Base-by-base conservation (phyloP, 805 yeast genomes). In the Wickerhamomyces pijperi region DNA sequence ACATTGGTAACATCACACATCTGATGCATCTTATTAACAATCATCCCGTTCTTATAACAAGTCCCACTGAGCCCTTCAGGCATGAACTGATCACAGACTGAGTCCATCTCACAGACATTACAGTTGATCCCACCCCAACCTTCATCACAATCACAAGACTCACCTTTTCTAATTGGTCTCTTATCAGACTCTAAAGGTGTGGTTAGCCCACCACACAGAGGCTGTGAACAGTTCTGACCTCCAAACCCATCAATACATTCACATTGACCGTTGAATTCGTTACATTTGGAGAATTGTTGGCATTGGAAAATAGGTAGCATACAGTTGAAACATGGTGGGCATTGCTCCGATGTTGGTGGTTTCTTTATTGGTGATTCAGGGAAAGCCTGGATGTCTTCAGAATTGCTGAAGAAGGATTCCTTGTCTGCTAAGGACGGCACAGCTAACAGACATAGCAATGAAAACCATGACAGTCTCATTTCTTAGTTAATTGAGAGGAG, bases 41-140 rank as follows among this genome's bases (percentile, higher is more conserved):
- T 63, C 49, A 84, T 72, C 16, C 97, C 98, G 9, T 82, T 74
- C 45, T 77, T 72, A 60, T 87, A 90, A 58, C 98, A 92, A 0
- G 94, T 85, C 11, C 97, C 98, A 42, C 72, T 65, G 40, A 86
- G 59, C 2, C 82, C 83, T 32, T 78, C 87, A 2, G 97, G 97
- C 76, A 90, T 76, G 50, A 92, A 82, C 0, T 82, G 64, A 56
- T 85, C 83, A 63, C 98, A 92, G 2, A 79, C 82, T 3, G 67
- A 57, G 55, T 92, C 94, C 4, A 57, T 55, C 19, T 68, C 63
- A 60, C 98, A 92, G 56, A 92, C 59, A 53, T 83, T 92, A 68
- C 98, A 92, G 55, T 92, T 92, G 54, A 92, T 82, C 34, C 98
- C 97, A 4, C 67, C 64, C 98, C 98, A 92, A 3, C 98, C 98